Base-by-base conservation (phyloP, 768 basidiomycete species). In the Filobasidium floriforme region DNA sequence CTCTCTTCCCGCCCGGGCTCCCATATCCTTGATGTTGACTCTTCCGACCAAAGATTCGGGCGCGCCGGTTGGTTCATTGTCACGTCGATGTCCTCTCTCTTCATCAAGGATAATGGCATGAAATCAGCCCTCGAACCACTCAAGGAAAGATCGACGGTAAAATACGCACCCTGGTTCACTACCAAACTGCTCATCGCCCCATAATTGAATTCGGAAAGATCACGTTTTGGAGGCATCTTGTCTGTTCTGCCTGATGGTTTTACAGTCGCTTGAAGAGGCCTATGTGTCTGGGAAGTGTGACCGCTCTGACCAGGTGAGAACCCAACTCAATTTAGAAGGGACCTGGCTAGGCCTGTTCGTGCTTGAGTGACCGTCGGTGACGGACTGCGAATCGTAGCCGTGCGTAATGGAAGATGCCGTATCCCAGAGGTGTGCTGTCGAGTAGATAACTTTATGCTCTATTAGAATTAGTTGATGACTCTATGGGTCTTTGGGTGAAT, bases 51-150 rank as follows among this genome's bases (percentile, higher is more conserved):
- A 86, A 1, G 92, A 88, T 18, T 93, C 93, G 11, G 93, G 90
- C 9, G 92, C 90, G 69, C 96, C 94, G 82, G 96, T 92, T 7
- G 93, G 93, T 77, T 99, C 94, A 81, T 89, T 89, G 83, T 93
- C 90, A 69, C 92, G 84, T 57, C 91, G 84, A 12, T 73, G 73
- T 40, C 75, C 76, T 69, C 77, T 73, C 43, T 62, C 65, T 49
- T n/a, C n/a, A 9, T 37, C 32, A 37, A 4, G 19, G 5, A 40
- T 37, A 9, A 61, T n/a, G 28, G 29, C 40, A 7, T 29, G 28
- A n/a, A 40, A 22, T 12, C 10, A 43, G 40, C 41, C 9, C 41
- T 15, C 46, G 5, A 5, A 6, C 12, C 24, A 24, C 12, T 19
- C 46, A 51, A 3, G 12, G 46, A 2, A 22, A 49, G 5, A 4